A percentile compares a stretch with the other conserved stretches of the same genome.
These are phyloP conservation scores for Didymella exigua DNA, from an alignment of 2,329 filamentous ascomycete species.

Conservation along the genomic window DNA sequence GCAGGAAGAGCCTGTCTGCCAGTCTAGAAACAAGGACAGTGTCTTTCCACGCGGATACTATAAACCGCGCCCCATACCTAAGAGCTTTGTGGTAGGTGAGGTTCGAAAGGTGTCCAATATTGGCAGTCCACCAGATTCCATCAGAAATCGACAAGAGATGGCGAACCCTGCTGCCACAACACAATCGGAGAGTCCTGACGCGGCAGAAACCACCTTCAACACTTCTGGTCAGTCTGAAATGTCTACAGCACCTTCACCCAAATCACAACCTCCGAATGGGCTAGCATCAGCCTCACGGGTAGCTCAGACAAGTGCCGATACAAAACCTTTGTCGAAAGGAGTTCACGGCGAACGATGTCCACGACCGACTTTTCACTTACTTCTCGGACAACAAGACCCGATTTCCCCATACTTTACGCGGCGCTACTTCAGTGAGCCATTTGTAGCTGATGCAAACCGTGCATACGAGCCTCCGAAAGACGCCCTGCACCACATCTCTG, in stretches of 20 bases:
- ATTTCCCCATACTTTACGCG: neutral
- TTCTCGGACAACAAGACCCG: constrained; percentile 2
- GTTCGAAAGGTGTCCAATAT: neutral
- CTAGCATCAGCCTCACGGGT: neutral
- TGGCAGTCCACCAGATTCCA: neutral
- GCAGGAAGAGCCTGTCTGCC: neutral
- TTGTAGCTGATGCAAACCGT: neutral
- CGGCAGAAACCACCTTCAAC: neutral
- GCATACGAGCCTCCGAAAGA: neutral
- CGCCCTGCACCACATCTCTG: neutral
- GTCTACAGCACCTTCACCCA: neutral
- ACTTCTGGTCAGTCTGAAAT: too few species aligned
- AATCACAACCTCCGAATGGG: neutral
- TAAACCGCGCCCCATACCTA: neutral
- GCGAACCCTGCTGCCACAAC: neutral
- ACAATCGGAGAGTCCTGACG: neutral
- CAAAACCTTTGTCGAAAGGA: neutral
- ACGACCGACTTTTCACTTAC: neutral
- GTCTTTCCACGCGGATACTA: constrained; percentile 1
- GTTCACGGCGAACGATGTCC: neutral
- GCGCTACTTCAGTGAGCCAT: neutral
- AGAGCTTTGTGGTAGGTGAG: constrained; percentile 1
- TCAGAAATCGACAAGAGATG: neutral
- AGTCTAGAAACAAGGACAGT: neutral
- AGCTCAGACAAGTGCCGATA: neutral